Conservation (phyloP, 805 yeast genomes). For the Komagataella pseudopastoris region DNA sequence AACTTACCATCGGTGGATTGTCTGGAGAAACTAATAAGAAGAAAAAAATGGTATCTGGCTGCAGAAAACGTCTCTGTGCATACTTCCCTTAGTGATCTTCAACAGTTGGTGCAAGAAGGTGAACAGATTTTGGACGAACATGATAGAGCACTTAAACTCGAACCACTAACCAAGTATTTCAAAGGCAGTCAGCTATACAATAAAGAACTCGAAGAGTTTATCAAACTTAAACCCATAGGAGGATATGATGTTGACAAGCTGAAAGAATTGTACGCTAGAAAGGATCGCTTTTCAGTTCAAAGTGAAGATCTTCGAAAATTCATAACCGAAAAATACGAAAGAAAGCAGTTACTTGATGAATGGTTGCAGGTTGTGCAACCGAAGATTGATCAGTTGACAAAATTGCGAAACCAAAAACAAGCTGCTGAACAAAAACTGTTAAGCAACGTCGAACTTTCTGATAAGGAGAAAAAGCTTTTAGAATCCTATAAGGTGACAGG, state of each 20-base stretch:
- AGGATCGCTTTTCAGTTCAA: not conserved
- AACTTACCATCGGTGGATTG: slow-evolving; percentile 31
- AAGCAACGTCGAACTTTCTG: not conserved
- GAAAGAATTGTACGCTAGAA: slow-evolving; percentile 6
- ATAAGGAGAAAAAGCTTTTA: not conserved
- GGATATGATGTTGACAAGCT: slow-evolving; percentile 3
- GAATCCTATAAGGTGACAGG: not conserved
- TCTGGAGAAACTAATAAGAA: slow-evolving; percentile 22
- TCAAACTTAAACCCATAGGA: not conserved
- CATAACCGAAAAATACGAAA: not conserved
- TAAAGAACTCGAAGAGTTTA: not conserved
- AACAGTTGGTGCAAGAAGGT: slow-evolving; percentile 13
- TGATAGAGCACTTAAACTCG: not conserved
- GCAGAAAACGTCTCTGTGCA: not conserved
- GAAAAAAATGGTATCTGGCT: slow-evolving; percentile 21
- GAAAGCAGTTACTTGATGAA: not conserved
- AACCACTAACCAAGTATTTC: not conserved
- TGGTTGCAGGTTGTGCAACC: not conserved
- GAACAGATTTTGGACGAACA: slow-evolving; percentile 5
- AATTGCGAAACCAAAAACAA: not conserved
- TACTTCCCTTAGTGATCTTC: slow-evolving; percentile 3
- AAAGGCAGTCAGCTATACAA: not conserved
- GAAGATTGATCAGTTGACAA: not conserved
- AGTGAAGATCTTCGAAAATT: not conserved
- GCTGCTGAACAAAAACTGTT: not conserved